phyloP scores from a whole-genome alignment of 73 alveolate genomes.

The Halteria grandinella region DNA sequence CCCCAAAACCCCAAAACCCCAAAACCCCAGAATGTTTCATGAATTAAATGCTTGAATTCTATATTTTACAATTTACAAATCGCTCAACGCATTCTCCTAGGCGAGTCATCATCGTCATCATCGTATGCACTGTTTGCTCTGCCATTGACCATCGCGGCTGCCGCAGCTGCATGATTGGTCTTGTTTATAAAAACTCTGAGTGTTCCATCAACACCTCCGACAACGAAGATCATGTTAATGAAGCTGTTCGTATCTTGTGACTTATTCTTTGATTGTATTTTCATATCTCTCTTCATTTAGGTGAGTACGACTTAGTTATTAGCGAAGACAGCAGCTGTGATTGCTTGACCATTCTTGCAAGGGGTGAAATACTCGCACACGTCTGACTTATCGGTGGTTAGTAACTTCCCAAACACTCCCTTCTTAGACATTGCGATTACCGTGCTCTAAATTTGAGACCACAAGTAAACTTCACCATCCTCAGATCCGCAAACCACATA shows the following conservation, averaged over 20 bases:
- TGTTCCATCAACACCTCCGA: conserved; percentile 25
- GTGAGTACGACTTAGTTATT: conserved; percentile 1
- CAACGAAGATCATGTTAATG: conserved; percentile 32
- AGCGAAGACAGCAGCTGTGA: conserved; percentile 34
- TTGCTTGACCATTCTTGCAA: neutral
- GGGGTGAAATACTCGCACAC: conserved; percentile 49
- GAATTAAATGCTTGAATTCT: too few species aligned
- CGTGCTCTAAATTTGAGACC: conserved; percentile 78
- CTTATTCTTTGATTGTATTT: neutral
- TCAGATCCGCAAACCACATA: conserved; percentile 87
- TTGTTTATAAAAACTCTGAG: too few species aligned
- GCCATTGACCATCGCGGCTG: too few species aligned
- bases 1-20: conserved; percentile 6
- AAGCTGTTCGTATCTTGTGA: neutral
- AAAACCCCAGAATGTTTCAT: neutral
- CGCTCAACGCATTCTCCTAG: too few species aligned
- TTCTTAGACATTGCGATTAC: conserved; percentile 27
- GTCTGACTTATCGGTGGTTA: conserved; percentile 10
- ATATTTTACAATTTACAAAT: too few species aligned
- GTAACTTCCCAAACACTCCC: conserved; percentile 21
- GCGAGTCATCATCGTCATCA: too few species aligned
- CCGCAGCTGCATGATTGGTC: too few species aligned
- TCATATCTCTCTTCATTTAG: conserved; percentile 16
- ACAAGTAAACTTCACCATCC: conserved; percentile 84
- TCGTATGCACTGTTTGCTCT: too few species aligned